phyloP scores from a whole-genome alignment of 495 filamentous ascomycete genomes.

The Hypoxylon perforatum region DNA sequence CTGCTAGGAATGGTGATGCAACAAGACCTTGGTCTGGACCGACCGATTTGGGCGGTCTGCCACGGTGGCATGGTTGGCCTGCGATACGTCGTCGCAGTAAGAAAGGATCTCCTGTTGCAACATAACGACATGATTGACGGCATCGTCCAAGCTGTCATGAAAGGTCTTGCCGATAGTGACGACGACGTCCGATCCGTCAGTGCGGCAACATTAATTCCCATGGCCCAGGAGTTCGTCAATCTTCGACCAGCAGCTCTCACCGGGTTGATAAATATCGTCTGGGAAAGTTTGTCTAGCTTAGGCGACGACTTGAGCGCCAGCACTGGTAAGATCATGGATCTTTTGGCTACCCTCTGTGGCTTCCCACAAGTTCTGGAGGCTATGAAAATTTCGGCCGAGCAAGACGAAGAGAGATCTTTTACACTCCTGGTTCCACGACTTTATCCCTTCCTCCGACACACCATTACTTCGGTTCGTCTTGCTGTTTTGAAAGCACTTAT shows the following conservation, averaged over 20 bases:
- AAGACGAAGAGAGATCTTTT: slow-evolving; percentile 87
- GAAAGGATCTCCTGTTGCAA: slow-evolving; percentile 87
- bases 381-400: slow-evolving; percentile 89
- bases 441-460: slow-evolving; percentile 96
- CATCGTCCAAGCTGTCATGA: slow-evolving; percentile 91
- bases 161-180: slow-evolving; percentile 87
- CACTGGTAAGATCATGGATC: slow-evolving; percentile 97
- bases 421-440: slow-evolving; percentile 90
- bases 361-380: slow-evolving; percentile 92
- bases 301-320: slow-evolving; percentile 97
- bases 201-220: slow-evolving; percentile 94
- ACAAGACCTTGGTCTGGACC: slow-evolving; percentile 74
- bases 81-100: slow-evolving; percentile 91
- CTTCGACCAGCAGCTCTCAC: slow-evolving; percentile 81
- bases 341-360: slow-evolving; percentile 93
- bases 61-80: slow-evolving; percentile 98
- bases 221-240: slow-evolving; percentile 91
- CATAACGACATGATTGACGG: slow-evolving; percentile 90
- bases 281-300: slow-evolving; percentile 94
- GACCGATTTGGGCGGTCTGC: slow-evolving; percentile 89
- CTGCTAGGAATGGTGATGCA: slow-evolving; percentile 94
- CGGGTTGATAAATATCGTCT: slow-evolving; percentile 89
- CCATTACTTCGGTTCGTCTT: slow-evolving; percentile 92
- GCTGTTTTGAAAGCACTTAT: slow-evolving; percentile 92
- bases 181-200: slow-evolving; percentile 98